Conservation (phyloP, 371 early-diverging fungal genomes). For the Catenaria anguillulae region DNA sequence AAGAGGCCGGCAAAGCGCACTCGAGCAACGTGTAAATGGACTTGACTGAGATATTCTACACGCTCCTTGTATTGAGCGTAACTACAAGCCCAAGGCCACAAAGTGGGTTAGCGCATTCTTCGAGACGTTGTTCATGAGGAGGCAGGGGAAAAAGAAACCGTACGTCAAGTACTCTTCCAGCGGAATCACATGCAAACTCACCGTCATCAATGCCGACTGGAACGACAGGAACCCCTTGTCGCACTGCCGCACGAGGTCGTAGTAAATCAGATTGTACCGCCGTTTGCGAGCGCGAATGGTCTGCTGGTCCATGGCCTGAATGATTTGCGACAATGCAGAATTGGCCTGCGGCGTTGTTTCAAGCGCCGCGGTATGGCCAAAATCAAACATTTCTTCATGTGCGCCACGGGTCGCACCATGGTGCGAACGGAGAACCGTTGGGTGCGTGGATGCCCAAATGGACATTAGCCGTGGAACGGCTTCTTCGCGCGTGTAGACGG, state of each 20-base stretch:
- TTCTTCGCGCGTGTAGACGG: too few species aligned
- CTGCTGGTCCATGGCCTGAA: not conserved
- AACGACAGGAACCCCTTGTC: not conserved
- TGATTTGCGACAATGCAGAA: too few species aligned
- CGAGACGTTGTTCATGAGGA: not conserved
- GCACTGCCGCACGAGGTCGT: not conserved
- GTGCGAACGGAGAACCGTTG: too few species aligned
- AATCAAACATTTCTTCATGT: too few species aligned
- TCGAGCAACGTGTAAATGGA: not conserved
- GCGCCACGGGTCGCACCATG: too few species aligned
- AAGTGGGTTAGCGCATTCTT: too few species aligned
- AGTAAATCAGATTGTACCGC: not conserved
- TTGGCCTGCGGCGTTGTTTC: too few species aligned
- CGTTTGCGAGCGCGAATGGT: not conserved
- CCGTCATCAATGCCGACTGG: not conserved
- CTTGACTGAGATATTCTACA: not conserved
- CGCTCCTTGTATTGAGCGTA: not conserved
- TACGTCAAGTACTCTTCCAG: not conserved
- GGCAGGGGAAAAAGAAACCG: not conserved
- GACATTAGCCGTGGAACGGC: too few species aligned
- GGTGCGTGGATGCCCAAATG: too few species aligned
- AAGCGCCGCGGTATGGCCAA: too few species aligned
- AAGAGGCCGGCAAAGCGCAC: not conserved
- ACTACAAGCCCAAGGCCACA: too few species aligned
- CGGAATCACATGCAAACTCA: not conserved